These are phyloP conservation scores for Boletus vermiculosoides DNA, from an alignment of 768 basidiomycete species.

Conservation along the genomic window DNA sequence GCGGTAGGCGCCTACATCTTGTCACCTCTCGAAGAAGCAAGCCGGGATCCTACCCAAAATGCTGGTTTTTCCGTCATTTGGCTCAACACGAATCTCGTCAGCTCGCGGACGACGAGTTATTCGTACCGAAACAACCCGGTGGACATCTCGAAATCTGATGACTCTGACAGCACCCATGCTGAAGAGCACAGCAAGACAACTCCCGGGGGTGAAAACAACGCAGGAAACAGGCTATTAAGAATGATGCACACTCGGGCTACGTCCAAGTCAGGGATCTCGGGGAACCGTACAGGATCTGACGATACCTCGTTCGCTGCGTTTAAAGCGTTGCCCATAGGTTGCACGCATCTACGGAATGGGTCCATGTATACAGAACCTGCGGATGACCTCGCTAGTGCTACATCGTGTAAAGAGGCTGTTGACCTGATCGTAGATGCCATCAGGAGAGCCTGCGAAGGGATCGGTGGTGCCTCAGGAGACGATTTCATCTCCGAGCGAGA, in stretches of 20 bases:
- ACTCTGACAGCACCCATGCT: neutral
- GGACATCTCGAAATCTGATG: conserved; percentile 7
- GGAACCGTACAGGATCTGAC: conserved; percentile 32
- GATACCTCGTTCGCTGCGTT: conserved; percentile 66
- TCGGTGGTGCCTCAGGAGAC: conserved; percentile 44
- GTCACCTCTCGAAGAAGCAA: conserved; percentile 89
- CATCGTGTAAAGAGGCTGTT: conserved; percentile 74
- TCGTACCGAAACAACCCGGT: conserved; percentile 72
- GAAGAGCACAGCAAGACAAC: neutral
- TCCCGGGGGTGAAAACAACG: neutral
- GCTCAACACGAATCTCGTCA: conserved; percentile 62
- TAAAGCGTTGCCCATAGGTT: conserved; percentile 76
- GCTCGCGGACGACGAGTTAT: conserved; percentile 78
- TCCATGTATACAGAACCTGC: conserved; percentile 52
- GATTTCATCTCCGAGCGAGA: conserved; percentile 63
- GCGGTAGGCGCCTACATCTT: conserved; percentile 87
- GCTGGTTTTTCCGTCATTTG: conserved; percentile 86
- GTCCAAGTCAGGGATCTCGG: conserved; percentile 34
- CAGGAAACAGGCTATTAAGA: conserved; percentile 25
- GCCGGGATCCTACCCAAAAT: conserved; percentile 85
- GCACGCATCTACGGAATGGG: conserved; percentile 45
- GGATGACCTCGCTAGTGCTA: conserved; percentile 59
- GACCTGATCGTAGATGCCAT: conserved; percentile 74
- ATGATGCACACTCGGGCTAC: conserved; percentile 22
- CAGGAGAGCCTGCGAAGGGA: conserved; percentile 60